Conservation (phyloP, 202 grass and related monocot species). For the Carex arenaria region DNA sequence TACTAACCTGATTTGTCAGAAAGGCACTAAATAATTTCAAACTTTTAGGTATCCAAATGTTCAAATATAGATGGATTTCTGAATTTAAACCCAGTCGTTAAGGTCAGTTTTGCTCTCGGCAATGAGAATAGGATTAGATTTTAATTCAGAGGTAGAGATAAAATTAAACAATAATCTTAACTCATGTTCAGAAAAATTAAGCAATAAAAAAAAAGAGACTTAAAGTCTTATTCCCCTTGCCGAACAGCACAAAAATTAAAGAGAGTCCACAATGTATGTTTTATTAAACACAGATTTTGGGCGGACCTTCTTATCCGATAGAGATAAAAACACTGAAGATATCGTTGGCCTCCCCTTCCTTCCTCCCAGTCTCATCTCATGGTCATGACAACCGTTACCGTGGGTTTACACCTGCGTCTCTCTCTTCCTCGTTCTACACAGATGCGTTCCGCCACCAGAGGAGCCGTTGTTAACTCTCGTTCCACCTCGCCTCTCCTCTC, state of each 20-base stretch:
- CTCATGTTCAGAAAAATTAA: no score
- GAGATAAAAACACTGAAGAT: neutral
- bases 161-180: no score
- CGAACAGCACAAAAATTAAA: no score
- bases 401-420: neutral
- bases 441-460: neutral
- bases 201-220: no score
- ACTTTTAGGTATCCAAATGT: neutral
- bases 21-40: neutral
- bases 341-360: neutral
- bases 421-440: neutral
- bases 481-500: neutral
- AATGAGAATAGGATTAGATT: no score
- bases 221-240: no score
- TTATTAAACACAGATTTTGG: neutral
- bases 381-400: neutral
- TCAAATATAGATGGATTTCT: neutral
- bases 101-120: no score
- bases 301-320: constrained; percentile 2
- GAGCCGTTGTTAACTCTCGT: neutral
- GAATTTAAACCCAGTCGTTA: neutral
- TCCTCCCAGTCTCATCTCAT: constrained; percentile 1
- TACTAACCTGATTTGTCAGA: neutral
- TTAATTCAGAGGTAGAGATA: no score
- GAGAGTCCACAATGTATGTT: neutral